phyloP scores from a whole-genome alignment of 768 basidiomycete genomes.

The Pleurotus cornucopiae region DNA sequence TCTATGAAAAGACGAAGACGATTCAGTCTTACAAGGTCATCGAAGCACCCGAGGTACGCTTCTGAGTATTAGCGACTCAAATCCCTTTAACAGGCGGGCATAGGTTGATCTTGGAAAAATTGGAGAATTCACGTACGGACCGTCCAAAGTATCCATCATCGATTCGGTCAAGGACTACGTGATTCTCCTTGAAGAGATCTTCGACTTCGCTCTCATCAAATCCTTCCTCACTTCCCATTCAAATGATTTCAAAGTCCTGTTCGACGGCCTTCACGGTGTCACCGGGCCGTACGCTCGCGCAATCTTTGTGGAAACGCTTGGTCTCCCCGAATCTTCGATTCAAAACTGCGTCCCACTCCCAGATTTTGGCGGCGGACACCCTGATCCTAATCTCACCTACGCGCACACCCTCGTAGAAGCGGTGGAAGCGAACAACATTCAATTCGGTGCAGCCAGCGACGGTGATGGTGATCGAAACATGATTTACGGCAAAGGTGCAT shows the following conservation, averaged over 20 bases:
- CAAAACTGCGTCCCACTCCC: conserved; percentile 92
- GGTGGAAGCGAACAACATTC: conserved; percentile 82
- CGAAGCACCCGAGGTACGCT: conserved; percentile 67
- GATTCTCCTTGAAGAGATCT: conserved; percentile 78
- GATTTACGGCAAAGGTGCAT: conserved; percentile 98
- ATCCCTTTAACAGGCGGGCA: conserved; percentile 3
- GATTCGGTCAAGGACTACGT: conserved; percentile 93
- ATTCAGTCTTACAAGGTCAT: conserved; percentile 84
- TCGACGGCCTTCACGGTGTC: conserved; percentile 95
- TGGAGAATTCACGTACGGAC: conserved; percentile 77
- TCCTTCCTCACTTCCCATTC: conserved; percentile 72
- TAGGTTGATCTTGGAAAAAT: conserved; percentile 76
- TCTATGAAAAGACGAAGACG: conserved; percentile 86
- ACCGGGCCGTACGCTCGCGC: conserved; percentile 94
- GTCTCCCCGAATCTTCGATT: conserved; percentile 71
- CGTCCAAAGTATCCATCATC: conserved; percentile 83
- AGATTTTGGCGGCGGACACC: conserved; percentile 97
- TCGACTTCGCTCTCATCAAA: conserved; percentile 92
- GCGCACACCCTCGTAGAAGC: conserved; percentile 90
- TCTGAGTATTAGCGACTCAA: background rate
- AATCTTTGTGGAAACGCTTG: conserved; percentile 80
- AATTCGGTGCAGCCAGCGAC: conserved; percentile 95
- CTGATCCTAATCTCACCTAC: conserved; percentile 97
- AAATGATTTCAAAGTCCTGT: conserved; percentile 77
- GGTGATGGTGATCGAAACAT: conserved; percentile 99